Percentiles rank a stretch among this genome's conserved stretches.
phyloP scores from a whole-genome alignment of 176 grass and related monocot genomes.

The Pontederia paniculata region DNA sequence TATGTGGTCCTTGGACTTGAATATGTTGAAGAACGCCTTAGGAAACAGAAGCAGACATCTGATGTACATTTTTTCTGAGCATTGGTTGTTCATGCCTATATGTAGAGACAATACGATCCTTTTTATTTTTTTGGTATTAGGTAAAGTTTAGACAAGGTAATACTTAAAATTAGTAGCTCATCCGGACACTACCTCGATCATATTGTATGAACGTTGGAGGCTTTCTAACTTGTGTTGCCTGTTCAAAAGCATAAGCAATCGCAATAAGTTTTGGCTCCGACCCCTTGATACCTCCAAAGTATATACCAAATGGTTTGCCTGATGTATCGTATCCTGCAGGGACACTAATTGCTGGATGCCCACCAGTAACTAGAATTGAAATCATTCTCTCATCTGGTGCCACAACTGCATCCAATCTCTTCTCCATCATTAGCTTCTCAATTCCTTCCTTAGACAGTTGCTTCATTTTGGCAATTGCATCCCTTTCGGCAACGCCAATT shows the following conservation, averaged over 20 bases:
- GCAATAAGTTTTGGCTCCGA: slow-evolving; percentile 60
- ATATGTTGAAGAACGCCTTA: too few relatives aligned
- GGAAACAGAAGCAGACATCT: too few relatives aligned
- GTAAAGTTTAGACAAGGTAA: too few relatives aligned
- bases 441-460: slow-evolving; percentile 30
- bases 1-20: too few relatives aligned
- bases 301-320: slow-evolving; percentile 45
- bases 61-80: too few relatives aligned
- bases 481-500: slow-evolving; percentile 12
- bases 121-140: too few relatives aligned
- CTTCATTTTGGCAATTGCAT: slow-evolving; percentile 26
- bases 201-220: slow-evolving; percentile 24
- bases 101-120: too few relatives aligned
- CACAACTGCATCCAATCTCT: slow-evolving; percentile 36
- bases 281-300: slow-evolving; percentile 65
- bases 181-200: too few relatives aligned
- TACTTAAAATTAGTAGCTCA: too few relatives aligned
- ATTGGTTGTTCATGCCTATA: too few relatives aligned
- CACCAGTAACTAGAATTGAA: slow-evolving; percentile 28
- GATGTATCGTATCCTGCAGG: slow-evolving; percentile 35
- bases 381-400: neutral
- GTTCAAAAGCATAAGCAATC: slow-evolving; percentile 69
- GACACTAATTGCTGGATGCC: slow-evolving; percentile 49
- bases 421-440: slow-evolving; percentile 29
- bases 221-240: slow-evolving; percentile 41